A percentile compares a stretch with the other conserved stretches of the same genome.
Evolutionary conservation across 192 early-diverging fungal genomes (phyloP).

Genomic region (Phycomyces blakesleeanus): DNA sequence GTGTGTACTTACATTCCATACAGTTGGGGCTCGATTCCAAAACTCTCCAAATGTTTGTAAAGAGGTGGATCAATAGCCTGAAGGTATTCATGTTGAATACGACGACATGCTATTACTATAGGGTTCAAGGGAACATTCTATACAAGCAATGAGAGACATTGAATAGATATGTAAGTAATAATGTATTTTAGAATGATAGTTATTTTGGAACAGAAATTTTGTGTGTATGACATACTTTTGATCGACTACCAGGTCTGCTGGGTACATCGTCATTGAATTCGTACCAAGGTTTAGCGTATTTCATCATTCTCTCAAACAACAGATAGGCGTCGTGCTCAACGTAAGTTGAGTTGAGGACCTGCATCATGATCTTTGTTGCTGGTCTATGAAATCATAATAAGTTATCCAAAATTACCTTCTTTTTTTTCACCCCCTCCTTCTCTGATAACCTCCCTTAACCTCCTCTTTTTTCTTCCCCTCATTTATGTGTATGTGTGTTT

Average conservation of each 20-base stretch:
- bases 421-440: no score
- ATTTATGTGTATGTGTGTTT: background rate
- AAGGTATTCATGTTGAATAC: constrained; percentile 70
- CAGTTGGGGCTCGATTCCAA: constrained; percentile 90
- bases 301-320: constrained; percentile 83
- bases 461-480: no score
- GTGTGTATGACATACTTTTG: constrained; percentile 12
- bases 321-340: constrained; percentile 86
- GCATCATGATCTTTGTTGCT: constrained; percentile 39
- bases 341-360: constrained; percentile 63
- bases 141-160: background rate
- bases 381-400: no score
- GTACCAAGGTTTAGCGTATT: constrained; percentile 78
- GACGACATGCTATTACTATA: constrained; percentile 69
- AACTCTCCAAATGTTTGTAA: constrained; percentile 60
- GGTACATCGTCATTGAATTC: constrained; percentile 64
- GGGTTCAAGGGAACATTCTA: constrained; percentile 54
- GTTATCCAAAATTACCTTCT: no score
- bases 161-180: background rate
- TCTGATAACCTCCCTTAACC: no score
- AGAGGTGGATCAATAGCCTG: constrained; percentile 67
- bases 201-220: no score
- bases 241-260: background rate
- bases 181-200: no score
- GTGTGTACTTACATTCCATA: constrained; percentile 80